These are phyloP conservation scores for Symmetrospora coprosmae DNA, from an alignment of 768 basidiomycete species.

Conservation along the genomic window DNA sequence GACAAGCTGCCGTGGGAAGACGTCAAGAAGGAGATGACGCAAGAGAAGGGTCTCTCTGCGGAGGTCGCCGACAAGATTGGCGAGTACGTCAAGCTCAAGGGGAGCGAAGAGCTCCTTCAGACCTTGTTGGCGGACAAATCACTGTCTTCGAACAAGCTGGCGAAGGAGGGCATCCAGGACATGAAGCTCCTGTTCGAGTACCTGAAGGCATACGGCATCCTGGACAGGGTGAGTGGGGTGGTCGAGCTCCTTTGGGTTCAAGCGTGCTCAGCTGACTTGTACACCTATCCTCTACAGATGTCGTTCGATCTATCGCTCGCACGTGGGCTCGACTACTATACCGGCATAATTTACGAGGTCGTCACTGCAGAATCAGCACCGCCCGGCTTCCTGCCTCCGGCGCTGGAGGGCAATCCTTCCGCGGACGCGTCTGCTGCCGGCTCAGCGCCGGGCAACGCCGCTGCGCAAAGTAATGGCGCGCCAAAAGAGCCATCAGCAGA, in stretches of 20 bases:
- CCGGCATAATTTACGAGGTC: conserved; percentile 95
- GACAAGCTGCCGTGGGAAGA: conserved; percentile 90
- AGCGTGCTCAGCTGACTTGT: not conserved
- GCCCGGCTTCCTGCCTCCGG: conserved; percentile 52
- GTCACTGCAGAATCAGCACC: conserved; percentile 86
- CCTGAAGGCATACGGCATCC: conserved; percentile 61
- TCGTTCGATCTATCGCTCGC: conserved; percentile 94
- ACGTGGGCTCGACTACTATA: conserved; percentile 97
- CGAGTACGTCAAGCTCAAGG: conserved; percentile 90
- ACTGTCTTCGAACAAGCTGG: conserved; percentile 56
- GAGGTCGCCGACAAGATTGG: conserved; percentile 83
- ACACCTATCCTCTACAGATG: conserved; percentile 44
- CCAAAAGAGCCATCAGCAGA: conserved; percentile 52
- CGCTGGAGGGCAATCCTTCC: conserved; percentile 32
- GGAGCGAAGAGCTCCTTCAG: conserved; percentile 65
- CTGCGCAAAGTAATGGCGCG: conserved; percentile 38
- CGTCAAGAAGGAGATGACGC: conserved; percentile 90
- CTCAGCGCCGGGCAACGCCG: conserved; percentile 6
- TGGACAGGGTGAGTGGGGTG: conserved; percentile 51
- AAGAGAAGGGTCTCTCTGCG: conserved; percentile 75
- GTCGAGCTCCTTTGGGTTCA: not conserved
- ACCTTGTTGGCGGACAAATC: conserved; percentile 51
- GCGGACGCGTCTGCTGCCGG: conserved; percentile 28
- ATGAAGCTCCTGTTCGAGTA: conserved; percentile 74
- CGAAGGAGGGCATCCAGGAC: conserved; percentile 68